Base-by-base conservation (phyloP, 805 yeast species). In the Yarrowia hollandica region DNA sequence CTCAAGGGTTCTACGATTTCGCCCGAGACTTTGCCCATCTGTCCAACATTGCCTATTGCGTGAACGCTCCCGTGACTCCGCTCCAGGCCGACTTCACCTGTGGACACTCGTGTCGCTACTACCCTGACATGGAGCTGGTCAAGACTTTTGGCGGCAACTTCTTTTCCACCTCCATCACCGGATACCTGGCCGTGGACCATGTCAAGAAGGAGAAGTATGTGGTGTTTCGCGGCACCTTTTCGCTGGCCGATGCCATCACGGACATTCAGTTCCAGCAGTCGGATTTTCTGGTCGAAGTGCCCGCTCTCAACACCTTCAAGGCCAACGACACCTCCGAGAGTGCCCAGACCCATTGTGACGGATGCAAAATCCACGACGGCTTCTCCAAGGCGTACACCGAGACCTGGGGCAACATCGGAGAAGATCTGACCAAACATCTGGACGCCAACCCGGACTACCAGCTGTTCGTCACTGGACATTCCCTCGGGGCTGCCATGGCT, bases 151-250 rank as follows among this genome's bases (percentile, higher is more conserved):
- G 55, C 3, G 55, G 39, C 5, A 7, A 48, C 39, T 48, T 48
- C n/a, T 21, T 31, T 16, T 11, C 19, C 4, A 31, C 39, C 1
- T 48, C 55, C 5, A 31, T 48, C 22, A 48, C 55, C 4, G 37
- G 39, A 5, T 48, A 30, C 19, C 39, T 48, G 19, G 55, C 55
- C n/a, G 21, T 48, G 0, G 55, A 48, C 5, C 55, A 48, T 7
- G 55, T 22, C 22, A 48, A 33, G 22, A 48, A 48, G 39, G 55
- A 48, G n/a, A 48, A 31, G 19, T 48, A 48, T 21, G 39, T 33
- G 4, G 55, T 48, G 4, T 48, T 30, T 12, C n/a, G 55, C n/a
- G 55, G 55, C 10, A 48, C 39, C 19, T 33, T 31, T 14, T 48
- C 55, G 1, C 21, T 48, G 7, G 55, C 28, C 1, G 55, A 48